Conservation (phyloP, 768 basidiomycete species). For the Boletellus ananas region DNA sequence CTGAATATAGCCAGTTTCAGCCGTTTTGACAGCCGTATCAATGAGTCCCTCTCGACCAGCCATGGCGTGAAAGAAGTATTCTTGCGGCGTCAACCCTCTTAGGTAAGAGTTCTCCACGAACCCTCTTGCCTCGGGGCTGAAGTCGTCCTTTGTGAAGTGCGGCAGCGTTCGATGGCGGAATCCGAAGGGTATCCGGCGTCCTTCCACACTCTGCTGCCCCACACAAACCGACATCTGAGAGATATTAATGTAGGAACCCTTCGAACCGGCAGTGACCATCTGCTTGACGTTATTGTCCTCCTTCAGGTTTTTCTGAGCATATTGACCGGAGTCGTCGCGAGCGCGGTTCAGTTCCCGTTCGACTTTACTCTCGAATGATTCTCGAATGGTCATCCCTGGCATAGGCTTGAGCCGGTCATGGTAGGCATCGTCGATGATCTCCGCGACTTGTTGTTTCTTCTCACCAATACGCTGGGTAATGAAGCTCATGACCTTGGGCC, state of each 20-base stretch:
- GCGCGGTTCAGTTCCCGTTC: slow-evolving; percentile 91
- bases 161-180: slow-evolving; percentile 96
- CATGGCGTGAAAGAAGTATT: slow-evolving; percentile 99
- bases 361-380: slow-evolving; percentile 93
- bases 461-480: slow-evolving; percentile 81
- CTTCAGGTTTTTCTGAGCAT: slow-evolving; percentile 96
- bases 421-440: slow-evolving; percentile 78
- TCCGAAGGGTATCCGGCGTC: slow-evolving; percentile 96
- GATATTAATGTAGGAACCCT: slow-evolving; percentile 99
- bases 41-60: slow-evolving; percentile 98
- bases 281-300: slow-evolving; percentile 99
- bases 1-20: slow-evolving; percentile 99
- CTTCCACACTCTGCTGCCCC: slow-evolving; percentile 97
- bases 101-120: slow-evolving; percentile 99
- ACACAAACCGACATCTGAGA: slow-evolving; percentile 99
- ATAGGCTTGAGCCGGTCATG: slow-evolving; percentile 84
- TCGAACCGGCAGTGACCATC: slow-evolving; percentile 99
- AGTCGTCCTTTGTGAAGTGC: slow-evolving; percentile 98
- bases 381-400: slow-evolving; percentile 99
- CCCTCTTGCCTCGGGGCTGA: slow-evolving; percentile 94
- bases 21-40: slow-evolving; percentile 99
- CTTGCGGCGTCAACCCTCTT: slow-evolving; percentile 93
- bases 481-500: slow-evolving; percentile 77
- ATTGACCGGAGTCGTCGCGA: slow-evolving; percentile 93
- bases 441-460: slow-evolving; percentile 74